Base-by-base conservation (phyloP, 768 basidiomycete species). In the Rhodosporidiobolus odoratus region DNA sequence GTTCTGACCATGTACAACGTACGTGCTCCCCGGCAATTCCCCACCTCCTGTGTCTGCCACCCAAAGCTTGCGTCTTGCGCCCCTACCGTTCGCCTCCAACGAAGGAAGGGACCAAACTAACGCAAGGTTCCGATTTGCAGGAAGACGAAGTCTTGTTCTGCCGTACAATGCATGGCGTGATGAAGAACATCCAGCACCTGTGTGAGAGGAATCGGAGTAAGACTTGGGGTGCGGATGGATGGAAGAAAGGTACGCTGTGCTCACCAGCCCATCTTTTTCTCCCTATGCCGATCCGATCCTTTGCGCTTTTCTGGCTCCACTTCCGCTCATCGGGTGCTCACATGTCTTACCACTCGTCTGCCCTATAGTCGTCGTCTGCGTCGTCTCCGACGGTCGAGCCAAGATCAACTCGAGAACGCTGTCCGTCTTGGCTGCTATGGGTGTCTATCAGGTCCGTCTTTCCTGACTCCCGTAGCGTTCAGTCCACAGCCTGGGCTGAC, bases 1-100 rank as follows among this genome's bases (percentile, higher is more conserved):
- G 94, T 96, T 52, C 89, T 97, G 86, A 97, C 94, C 21, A 96
- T 97, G 93, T 96, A 95, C 79, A 95, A 96, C 77, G 92, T 92
- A 76, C 87, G 91, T 75, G 16, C 34, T 32, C 53, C 45, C 58
- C 58, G 41, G 25, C 19, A 17, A 58, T 40, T 54, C 38, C 7
- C 43, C 32, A 5, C n/a, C 30, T 53, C 15, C 15, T 53, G 37
- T 61, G 27, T 45, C 34, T 37, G n/a, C 58, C 38, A 10, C 43
- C 58, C 19, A 32, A 25, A 16, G 4, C 27, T 30, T 19, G 25
- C 40, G 13, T 21, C 19, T 19, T 34, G 1, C 25, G 35, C 30
- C 5, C 43, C 67, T 53, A 27, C 34, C 40, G 27, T 45, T 27
- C n/a, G 8, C 52, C 27, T 37, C 53, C 19, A 35, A 16, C 38